A percentile compares a stretch with the other conserved stretches of the same genome.
Conservation (phyloP, 2,329 filamentous ascomycete species). For the Tolypocladium ophioglossoides region DNA sequence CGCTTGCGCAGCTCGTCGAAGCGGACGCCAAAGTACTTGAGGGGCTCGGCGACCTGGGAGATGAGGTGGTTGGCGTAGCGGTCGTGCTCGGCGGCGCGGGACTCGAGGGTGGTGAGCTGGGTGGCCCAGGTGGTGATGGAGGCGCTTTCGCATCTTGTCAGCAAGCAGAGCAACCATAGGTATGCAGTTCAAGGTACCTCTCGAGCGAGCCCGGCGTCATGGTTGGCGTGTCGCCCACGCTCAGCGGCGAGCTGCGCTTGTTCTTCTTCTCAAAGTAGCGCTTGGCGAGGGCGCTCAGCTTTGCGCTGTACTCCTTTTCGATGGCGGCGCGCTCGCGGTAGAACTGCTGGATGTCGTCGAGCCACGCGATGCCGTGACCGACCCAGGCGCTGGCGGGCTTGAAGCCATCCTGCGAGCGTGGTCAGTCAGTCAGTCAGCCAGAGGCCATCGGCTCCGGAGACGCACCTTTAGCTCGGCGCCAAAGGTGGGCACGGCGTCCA, state of each 20-base stretch:
- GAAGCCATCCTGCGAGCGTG: conserved; percentile 71
- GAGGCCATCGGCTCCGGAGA: conserved; percentile 1
- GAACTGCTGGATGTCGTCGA: conserved; percentile 94
- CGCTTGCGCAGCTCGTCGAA: conserved; percentile 91
- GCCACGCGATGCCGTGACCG: conserved; percentile 78
- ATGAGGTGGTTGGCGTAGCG: conserved; percentile 70
- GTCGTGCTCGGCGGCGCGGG: conserved; percentile 81
- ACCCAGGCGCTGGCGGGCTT: conserved; percentile 93
- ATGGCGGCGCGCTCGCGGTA: conserved; percentile 90
- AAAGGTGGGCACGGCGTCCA: conserved; percentile 76
- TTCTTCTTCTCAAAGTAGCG: conserved; percentile 98
- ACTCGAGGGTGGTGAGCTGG: conserved; percentile 82
- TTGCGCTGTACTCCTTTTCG: conserved; percentile 93
- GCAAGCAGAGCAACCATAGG: conserved; percentile 5
- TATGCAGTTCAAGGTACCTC: conserved; percentile 39
- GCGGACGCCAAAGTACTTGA: conserved; percentile 61
- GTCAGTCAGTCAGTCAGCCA: not conserved
- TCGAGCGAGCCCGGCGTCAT: conserved; percentile 95
- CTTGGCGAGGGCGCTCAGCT: conserved; percentile 77
- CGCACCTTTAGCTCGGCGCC: conserved; percentile 86
- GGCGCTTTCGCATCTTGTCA: conserved; percentile 44
- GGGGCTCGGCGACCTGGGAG: conserved; percentile 71
- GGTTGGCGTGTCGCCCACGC: conserved; percentile 84
- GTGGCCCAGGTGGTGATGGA: conserved; percentile 96
- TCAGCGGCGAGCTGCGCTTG: conserved; percentile 75